Percentiles rank a stretch among this genome's conserved stretches.
phyloP scores from a whole-genome alignment of 805 yeast genomes.

The Kuraishia borneana region DNA sequence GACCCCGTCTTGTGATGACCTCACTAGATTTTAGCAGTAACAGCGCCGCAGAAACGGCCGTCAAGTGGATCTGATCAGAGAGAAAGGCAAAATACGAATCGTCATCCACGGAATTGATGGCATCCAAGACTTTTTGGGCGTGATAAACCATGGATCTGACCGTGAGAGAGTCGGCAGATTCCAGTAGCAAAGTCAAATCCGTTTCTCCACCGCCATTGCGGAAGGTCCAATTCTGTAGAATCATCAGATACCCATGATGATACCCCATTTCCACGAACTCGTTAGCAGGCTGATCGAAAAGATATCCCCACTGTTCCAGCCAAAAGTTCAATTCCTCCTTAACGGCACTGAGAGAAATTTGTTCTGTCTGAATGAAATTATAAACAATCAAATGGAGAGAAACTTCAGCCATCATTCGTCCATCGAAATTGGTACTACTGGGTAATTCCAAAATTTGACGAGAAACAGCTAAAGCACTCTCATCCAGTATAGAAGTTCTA shows the following conservation, averaged over 20 bases:
- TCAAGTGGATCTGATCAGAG: slow-evolving; percentile 60
- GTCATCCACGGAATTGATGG: slow-evolving; percentile 22
- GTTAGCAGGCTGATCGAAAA: slow-evolving; percentile 58
- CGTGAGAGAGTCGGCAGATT: slow-evolving; percentile 8
- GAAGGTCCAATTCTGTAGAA: slow-evolving; percentile 27
- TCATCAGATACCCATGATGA: slow-evolving; percentile 46
- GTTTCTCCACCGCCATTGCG: neutral
- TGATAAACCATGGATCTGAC: slow-evolving; percentile 27
- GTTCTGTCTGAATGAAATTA: slow-evolving; percentile 36
- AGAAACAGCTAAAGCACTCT: slow-evolving; percentile 39
- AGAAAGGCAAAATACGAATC: slow-evolving; percentile 55
- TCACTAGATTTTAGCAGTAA: slow-evolving; percentile 20
- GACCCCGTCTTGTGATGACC: slow-evolving; percentile 1
- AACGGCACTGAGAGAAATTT: slow-evolving; percentile 21
- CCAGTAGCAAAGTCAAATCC: neutral
- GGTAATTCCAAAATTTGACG: slow-evolving; percentile 42
- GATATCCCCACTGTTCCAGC: slow-evolving; percentile 59
- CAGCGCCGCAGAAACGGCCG: slow-evolving; percentile 30
- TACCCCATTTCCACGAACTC: slow-evolving; percentile 68
- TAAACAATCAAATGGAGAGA: slow-evolving; percentile 48
- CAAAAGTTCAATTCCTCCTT: slow-evolving; percentile 42
- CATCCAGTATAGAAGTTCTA: slow-evolving; percentile 49
- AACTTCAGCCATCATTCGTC: slow-evolving; percentile 72
- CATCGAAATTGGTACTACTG: slow-evolving; percentile 67
- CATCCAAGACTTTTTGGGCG: slow-evolving; percentile 28